Percentiles rank a stretch among this genome's conserved stretches.
Evolutionary conservation across 805 yeast genomes (phyloP).

Genomic region (Lachancea lanzarotensis): DNA sequence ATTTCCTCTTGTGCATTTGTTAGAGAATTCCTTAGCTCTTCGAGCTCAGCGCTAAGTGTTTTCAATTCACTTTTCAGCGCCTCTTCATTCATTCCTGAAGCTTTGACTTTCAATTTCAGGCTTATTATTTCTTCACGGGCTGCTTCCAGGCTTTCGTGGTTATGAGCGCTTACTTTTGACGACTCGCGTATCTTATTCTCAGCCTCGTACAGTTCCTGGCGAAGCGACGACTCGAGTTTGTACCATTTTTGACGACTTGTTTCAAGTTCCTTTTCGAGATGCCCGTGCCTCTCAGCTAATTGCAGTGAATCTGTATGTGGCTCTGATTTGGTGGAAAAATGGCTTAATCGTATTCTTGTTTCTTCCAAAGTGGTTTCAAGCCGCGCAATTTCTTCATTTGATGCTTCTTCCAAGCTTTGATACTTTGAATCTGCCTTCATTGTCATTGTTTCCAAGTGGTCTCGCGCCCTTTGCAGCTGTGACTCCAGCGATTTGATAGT

Average conservation of each 20-base stretch:
- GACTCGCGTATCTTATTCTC: background rate
- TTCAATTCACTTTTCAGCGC: conserved; percentile 28
- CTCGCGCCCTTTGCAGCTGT: conserved; percentile 25
- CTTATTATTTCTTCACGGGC: conserved; percentile 17
- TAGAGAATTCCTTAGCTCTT: conserved; percentile 16
- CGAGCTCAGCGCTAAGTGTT: conserved; percentile 23
- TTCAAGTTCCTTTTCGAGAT: conserved; percentile 63
- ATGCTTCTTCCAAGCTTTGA: conserved; percentile 28
- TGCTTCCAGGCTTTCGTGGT: background rate
- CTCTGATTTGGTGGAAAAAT: conserved; percentile 22
- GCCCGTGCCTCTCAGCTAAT: conserved; percentile 36
- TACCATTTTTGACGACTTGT: conserved; percentile 80
- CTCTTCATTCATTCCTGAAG: conserved; percentile 17
- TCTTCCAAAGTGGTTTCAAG: conserved; percentile 68
- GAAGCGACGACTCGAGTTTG: conserved; percentile 61
- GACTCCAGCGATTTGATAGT: conserved; percentile 6
- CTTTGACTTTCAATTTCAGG: background rate
- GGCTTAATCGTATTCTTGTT: conserved; percentile 39
- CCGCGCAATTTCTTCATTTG: conserved; percentile 42
- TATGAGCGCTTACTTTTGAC: background rate
- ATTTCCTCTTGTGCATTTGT: conserved; percentile 26
- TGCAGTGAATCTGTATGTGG: background rate
- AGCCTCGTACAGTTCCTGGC: conserved; percentile 18
- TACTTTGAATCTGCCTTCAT: conserved; percentile 20
- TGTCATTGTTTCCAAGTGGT: conserved; percentile 20